These are phyloP conservation scores for Pseudomonodictys pantanalensis DNA, from an alignment of 495 filamentous ascomycete species.

Conservation along the genomic window DNA sequence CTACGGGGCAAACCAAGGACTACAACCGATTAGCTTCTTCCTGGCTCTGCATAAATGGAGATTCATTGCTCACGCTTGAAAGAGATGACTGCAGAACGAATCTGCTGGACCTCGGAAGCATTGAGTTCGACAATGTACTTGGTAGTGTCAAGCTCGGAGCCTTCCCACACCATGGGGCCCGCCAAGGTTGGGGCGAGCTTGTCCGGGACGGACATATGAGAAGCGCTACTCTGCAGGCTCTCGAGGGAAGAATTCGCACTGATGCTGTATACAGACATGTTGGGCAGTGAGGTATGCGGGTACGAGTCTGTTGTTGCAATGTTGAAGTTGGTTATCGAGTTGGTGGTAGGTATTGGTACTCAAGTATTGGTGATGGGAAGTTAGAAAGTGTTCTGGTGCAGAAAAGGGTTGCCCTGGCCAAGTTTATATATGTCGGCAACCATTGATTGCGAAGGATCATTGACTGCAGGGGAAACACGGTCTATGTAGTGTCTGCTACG, in stretches of 20 bases:
- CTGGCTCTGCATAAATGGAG: background rate
- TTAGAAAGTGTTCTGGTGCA: background rate
- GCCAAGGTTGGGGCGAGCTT: slow-evolving; percentile 13
- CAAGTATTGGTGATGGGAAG: background rate
- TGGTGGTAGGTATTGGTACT: background rate
- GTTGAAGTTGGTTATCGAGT: background rate
- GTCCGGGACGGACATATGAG: slow-evolving; percentile 14
- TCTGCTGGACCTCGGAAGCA: slow-evolving; percentile 11
- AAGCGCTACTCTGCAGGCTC: slow-evolving; percentile 16
- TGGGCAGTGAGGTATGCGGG: background rate
- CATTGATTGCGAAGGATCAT: background rate
- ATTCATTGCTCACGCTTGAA: slow-evolving; percentile 24
- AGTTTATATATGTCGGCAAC: slow-evolving; percentile 4
- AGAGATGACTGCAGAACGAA: slow-evolving; percentile 19
- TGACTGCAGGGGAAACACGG: background rate
- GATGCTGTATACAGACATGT: slow-evolving; percentile 17
- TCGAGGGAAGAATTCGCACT: slow-evolving; percentile 19
- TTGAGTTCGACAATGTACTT: slow-evolving; percentile 19
- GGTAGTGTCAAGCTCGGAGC: slow-evolving; percentile 45
- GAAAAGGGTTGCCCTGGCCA: background rate
- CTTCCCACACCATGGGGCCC: slow-evolving; percentile 58
- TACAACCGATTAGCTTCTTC: background rate
- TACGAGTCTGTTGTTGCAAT: background rate
- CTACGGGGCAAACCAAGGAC: slow-evolving; percentile 10
- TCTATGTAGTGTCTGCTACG: background rate